Evolutionary conservation across 306 rosid genomes (phyloP), one percentile per base, ranked within the genome.

Genomic region (Cicer judaicum): DNA sequence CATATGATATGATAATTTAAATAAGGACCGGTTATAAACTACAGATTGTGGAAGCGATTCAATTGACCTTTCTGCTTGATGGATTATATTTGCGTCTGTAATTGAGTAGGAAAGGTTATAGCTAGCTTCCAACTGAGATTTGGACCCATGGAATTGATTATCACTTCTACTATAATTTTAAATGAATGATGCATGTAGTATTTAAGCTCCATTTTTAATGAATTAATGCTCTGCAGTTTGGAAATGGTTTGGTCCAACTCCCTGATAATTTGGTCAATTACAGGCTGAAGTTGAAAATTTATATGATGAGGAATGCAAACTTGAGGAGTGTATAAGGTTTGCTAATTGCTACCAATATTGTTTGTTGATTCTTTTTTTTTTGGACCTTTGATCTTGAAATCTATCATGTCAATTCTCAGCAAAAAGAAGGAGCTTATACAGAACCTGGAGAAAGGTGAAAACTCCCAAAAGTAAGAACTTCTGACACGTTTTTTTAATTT

Each of bases 211-310:
- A 63, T 40, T 29, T 54, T 71, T 57, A 2, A 57, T 14, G 68
- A 50, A 41, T 19, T 41, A 70, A 24, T 62, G 15, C 29, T 24
- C 78, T 44, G 42, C 43, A 49, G 13, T 66, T 36, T 38, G 13
- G 63, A 53, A 78, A 59, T 62, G 21, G 64, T 74, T 78, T 65
- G 18, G 64, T 77, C 55, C 47, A 69, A 68, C 81, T 72, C 68
- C 47, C 72, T 60, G 34, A 64, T 46, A 36, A 21, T 81, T 82
- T 70, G 79, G 29, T 64, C 82, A 70, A 18, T 84, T 82, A 50
- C 91, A 93, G 98, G 89, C 81, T 79, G 98, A 89, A 78, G 89
- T 88, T 83, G 87, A 70, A 69, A 82, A 78, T 73, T 79, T 89
- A 65, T 79, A 64, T 78, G 88, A 78, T 13, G 84, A 85, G 63